These are phyloP conservation scores for Leccinum boreale DNA, from an alignment of 768 basidiomycete genomes.

Conservation along the genomic window DNA sequence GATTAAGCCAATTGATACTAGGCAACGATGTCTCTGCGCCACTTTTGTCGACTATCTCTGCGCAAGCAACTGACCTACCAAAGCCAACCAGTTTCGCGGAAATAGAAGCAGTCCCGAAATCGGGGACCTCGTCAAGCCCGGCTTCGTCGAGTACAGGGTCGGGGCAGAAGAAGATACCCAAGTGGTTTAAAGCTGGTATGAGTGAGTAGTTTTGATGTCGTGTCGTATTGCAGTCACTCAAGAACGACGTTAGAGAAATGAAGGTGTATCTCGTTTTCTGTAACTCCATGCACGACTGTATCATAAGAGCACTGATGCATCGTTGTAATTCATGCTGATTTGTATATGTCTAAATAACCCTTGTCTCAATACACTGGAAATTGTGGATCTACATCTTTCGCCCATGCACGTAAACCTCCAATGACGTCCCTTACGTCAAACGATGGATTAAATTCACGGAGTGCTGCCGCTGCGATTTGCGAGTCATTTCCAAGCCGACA, in stretches of 20 bases:
- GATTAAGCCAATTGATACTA: slow-evolving; percentile 26
- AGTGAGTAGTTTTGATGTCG: slow-evolving; percentile 39
- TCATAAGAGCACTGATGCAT: slow-evolving; percentile 1
- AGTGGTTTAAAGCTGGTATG: slow-evolving; percentile 71
- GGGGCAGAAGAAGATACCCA: slow-evolving; percentile 62
- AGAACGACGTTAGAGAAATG: slow-evolving; percentile 21
- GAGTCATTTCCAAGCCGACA: slow-evolving; percentile 95
- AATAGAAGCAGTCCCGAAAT: slow-evolving; percentile 2
- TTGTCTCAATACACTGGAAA: slow-evolving; percentile 78
- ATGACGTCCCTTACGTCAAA: slow-evolving; percentile 61
- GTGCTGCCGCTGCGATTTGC: slow-evolving; percentile 70
- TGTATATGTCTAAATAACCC: slow-evolving; percentile 1
- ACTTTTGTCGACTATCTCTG: slow-evolving; percentile 51
- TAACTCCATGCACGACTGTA: background rate
- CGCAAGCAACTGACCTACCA: slow-evolving; percentile 66
- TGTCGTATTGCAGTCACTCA: background rate
- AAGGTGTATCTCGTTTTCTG: slow-evolving; percentile 37
- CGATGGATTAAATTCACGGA: slow-evolving; percentile 20
- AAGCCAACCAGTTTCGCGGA: slow-evolving; percentile 42
- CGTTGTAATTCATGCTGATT: slow-evolving; percentile 1
- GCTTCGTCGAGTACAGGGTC: slow-evolving; percentile 7
- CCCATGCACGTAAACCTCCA: slow-evolving; percentile 84
- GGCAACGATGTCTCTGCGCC: slow-evolving; percentile 61
- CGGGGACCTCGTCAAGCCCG: slow-evolving; percentile 8
- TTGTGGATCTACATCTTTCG: slow-evolving; percentile 60